Evolutionary conservation across 345 rosid genomes (phyloP).

Genomic region (Ceriops tagal): DNA sequence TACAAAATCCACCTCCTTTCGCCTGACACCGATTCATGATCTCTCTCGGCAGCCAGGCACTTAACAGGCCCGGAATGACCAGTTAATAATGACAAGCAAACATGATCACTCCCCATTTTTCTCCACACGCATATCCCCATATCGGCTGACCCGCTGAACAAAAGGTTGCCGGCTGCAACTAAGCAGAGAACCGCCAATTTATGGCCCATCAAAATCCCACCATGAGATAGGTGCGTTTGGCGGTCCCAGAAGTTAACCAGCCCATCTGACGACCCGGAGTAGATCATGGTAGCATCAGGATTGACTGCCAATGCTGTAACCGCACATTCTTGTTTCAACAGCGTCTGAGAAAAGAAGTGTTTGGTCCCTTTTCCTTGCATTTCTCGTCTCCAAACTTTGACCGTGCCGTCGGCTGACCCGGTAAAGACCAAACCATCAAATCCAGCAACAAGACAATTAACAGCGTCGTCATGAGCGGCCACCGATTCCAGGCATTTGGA

Average conservation of each 20-base stretch:
- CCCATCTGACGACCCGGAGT: conserved; percentile 90
- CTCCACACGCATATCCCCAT: conserved; percentile 78
- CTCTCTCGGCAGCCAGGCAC: conserved; percentile 78
- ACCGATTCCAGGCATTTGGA: conserved; percentile 72
- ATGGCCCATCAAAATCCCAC: conserved; percentile 73
- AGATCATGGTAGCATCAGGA: conserved; percentile 49
- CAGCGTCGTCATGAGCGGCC: conserved; percentile 75
- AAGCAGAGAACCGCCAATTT: conserved; percentile 71
- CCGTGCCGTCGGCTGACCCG: conserved; percentile 83
- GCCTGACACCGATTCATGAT: conserved; percentile 36
- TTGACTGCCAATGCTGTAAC: conserved; percentile 63
- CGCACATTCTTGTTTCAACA: conserved; percentile 81
- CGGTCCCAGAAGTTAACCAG: conserved; percentile 74
- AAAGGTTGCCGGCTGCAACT: conserved; percentile 58
- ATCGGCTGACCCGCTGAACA: conserved; percentile 89
- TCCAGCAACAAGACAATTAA: conserved; percentile 63
- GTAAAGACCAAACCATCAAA: conserved; percentile 80
- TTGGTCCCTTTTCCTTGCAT: conserved; percentile 77
- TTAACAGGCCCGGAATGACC: conserved; percentile 87
- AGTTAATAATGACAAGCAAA: conserved; percentile 54
- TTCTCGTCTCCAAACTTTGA: conserved; percentile 90
- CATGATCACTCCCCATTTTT: conserved; percentile 47
- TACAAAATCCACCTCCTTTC: conserved; percentile 73
- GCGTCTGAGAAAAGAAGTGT: conserved; percentile 72
- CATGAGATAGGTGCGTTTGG: conserved; percentile 46